Conservation (phyloP, 768 basidiomycete genomes). For the Mycena amicta region DNA sequence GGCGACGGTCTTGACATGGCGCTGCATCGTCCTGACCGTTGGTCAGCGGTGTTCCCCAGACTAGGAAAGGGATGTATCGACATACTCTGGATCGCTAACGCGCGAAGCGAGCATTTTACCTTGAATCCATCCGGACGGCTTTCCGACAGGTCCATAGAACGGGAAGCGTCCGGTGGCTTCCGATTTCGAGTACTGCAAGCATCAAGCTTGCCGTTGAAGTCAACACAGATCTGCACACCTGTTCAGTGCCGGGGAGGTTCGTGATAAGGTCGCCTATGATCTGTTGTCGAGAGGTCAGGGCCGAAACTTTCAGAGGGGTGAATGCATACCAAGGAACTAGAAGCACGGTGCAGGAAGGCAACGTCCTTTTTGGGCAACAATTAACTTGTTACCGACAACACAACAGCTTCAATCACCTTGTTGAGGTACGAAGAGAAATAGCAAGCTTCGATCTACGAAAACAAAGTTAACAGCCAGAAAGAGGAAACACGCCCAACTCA, state of each 20-base stretch:
- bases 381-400: background rate
- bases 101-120: background rate
- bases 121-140: background rate
- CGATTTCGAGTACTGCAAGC: background rate
- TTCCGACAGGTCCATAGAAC: background rate
- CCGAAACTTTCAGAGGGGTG: background rate
- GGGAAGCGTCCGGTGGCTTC: background rate
- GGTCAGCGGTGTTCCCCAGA: background rate
- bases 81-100: background rate
- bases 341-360: slow-evolving; percentile 74
- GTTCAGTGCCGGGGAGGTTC: slow-evolving; percentile 80
- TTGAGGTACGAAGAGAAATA: slow-evolving; percentile 73
- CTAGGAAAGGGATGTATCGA: background rate
- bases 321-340: slow-evolving; percentile 51
- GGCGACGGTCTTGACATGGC: background rate
- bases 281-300: background rate
- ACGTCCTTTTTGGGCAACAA: slow-evolving; percentile 57
- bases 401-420: slow-evolving; percentile 3
- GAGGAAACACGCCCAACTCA: slow-evolving; percentile 21
- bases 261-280: slow-evolving; percentile 82
- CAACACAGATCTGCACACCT: slow-evolving; percentile 39
- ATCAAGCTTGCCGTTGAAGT: background rate
- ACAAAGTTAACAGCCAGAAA: background rate
- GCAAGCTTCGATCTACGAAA: slow-evolving; percentile 49
- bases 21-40: background rate